A percentile compares a stretch with the other conserved stretches of the same genome.
Evolutionary conservation across 352 stramenopile genomes (phyloP).

Genomic region (Aphanomyces euteiches): DNA sequence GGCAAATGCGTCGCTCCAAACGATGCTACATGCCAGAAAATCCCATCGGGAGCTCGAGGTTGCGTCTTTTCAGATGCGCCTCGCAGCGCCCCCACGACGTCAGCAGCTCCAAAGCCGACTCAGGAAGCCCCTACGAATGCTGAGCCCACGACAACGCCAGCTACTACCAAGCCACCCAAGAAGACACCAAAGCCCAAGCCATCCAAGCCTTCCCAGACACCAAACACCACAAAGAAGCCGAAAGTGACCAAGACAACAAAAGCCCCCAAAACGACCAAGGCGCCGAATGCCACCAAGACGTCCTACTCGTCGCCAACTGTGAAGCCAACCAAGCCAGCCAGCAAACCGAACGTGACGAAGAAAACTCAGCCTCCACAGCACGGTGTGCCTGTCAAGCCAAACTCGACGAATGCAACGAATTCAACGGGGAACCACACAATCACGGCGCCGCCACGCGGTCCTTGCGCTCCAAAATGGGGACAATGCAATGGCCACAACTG

Average conservation of each 20-base stretch:
- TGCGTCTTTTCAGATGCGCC: slow-evolving; percentile 38
- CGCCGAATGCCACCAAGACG: background rate
- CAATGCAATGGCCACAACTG: slow-evolving; percentile 31
- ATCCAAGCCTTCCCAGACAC: no score
- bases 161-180: no score
- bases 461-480: slow-evolving; percentile 25
- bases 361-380: no score
- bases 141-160: no score
- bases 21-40: slow-evolving; percentile 44
- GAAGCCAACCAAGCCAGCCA: background rate
- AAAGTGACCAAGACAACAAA: background rate
- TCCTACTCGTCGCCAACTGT: background rate
- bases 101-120: no score
- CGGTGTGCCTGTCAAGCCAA: background rate
- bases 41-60: slow-evolving; percentile 33
- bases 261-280: background rate
- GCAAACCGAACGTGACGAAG: background rate
- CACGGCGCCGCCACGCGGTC: background rate
- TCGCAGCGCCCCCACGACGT: no score
- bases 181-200: no score
- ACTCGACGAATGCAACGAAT: slow-evolving; percentile 10
- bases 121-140: no score
- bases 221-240: no score
- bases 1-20: slow-evolving; percentile 38
- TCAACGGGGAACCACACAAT: background rate